These are phyloP conservation scores for Globisporangium spinosum DNA, from an alignment of 352 stramenopile genomes.

Conservation along the genomic window DNA sequence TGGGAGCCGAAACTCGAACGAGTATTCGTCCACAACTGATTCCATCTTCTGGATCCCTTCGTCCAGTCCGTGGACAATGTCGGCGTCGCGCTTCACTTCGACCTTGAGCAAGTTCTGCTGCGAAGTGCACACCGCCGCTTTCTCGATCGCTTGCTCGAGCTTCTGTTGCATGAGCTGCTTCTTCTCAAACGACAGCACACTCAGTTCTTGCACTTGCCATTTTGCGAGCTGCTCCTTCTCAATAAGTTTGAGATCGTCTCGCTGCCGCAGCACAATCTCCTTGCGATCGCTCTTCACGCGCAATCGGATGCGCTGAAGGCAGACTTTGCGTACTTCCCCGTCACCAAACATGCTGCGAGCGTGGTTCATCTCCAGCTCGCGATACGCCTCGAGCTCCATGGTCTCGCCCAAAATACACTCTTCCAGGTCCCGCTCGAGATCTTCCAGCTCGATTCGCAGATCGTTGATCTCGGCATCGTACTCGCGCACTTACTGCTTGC, in stretches of 20 bases:
- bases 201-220: conserved; percentile 44
- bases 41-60: conserved; percentile 46
- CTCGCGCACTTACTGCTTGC: conserved; percentile 55
- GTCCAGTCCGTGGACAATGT: conserved; percentile 45
- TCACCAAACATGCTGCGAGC: conserved; percentile 38
- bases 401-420: conserved; percentile 64
- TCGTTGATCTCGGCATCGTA: conserved; percentile 75
- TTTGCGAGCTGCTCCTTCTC: conserved; percentile 37
- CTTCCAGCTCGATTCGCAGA: conserved; percentile 66
- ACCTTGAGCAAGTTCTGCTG: conserved; percentile 40
- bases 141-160: conserved; percentile 42
- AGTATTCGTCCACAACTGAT: conserved; percentile 48
- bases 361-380: conserved; percentile 49
- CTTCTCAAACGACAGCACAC: conserved; percentile 51
- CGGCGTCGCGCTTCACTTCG: conserved; percentile 39
- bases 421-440: conserved; percentile 76
- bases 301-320: conserved; percentile 63
- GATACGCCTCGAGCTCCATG: conserved; percentile 54
- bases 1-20: conserved; percentile 53
- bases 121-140: conserved; percentile 31
- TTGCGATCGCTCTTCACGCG: conserved; percentile 50
- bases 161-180: conserved; percentile 47
- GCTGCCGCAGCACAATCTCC: conserved; percentile 43
- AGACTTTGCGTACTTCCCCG: conserved; percentile 35
- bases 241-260: conserved; percentile 33